These are phyloP conservation scores for Amanita pallidorosea DNA, from an alignment of 768 basidiomycete species.

Conservation along the genomic window DNA sequence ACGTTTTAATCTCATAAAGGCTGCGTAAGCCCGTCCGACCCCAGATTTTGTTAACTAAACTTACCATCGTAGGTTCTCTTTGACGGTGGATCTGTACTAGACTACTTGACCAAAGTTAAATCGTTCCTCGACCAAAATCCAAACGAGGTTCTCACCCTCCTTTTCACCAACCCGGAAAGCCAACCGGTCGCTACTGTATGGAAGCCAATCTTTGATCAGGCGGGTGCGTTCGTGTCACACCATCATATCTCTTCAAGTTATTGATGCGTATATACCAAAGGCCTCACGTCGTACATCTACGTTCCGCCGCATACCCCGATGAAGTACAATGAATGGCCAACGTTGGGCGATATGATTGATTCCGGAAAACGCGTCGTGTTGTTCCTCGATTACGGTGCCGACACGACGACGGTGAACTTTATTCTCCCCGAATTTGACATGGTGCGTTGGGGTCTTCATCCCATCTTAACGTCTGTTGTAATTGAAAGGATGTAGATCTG, in stretches of 20 bases:
- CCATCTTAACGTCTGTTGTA: no score
- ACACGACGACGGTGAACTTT: slow-evolving; percentile 30
- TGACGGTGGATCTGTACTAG: slow-evolving; percentile 38
- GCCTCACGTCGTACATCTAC: slow-evolving; percentile 35
- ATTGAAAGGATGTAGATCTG: slow-evolving; percentile 28
- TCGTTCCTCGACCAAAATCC: slow-evolving; percentile 50
- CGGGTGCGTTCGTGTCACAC: slow-evolving; percentile 23
- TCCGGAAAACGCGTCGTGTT: slow-evolving; percentile 48
- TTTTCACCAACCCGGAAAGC: slow-evolving; percentile 60
- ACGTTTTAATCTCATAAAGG: slow-evolving; percentile 12
- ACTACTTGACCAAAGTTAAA: slow-evolving; percentile 43
- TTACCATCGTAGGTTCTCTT: slow-evolving; percentile 27
- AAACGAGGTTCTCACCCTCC: slow-evolving; percentile 52
- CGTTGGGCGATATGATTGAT: slow-evolving; percentile 51
- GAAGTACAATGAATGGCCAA: slow-evolving; percentile 46
- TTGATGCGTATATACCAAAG: slow-evolving; percentile 11
- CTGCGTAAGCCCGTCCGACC: slow-evolving; percentile 20
- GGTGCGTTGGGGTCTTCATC: slow-evolving; percentile 18
- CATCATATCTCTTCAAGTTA: not conserved
- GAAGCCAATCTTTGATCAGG: slow-evolving; percentile 39
- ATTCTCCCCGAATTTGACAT: slow-evolving; percentile 49
- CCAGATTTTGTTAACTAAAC: not conserved
- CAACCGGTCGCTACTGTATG: slow-evolving; percentile 35
- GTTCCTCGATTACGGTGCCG: slow-evolving; percentile 45
- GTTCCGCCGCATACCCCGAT: slow-evolving; percentile 37